Base-by-base conservation (phyloP, 331 rosid genomes). In the Malus hybrid region DNA sequence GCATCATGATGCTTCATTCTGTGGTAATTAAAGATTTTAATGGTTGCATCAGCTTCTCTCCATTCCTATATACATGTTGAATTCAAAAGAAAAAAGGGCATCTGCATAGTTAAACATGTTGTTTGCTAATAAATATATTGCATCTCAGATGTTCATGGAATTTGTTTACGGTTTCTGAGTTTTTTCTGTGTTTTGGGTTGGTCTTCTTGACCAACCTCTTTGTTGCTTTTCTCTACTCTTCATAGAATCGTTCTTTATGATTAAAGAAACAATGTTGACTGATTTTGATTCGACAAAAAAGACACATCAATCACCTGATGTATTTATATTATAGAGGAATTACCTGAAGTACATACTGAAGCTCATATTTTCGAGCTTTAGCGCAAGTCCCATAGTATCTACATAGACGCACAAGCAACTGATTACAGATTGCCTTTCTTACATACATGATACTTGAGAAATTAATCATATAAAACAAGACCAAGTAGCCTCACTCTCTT, bases 291-390 rank as follows among this genome's bases (percentile, higher is more conserved):
- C 0, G 44, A 31, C 68, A 19, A 32, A 18, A 28, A 48, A 42
- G 8, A 65, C 29, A 32, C 48, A 65, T 65, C 46, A 65, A 9
- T 32, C 78, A 86, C 92, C 46, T 94, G 93, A 71, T 88, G 95
- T 73, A 94, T 76, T 15, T 50, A 82, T 86, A 88, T 63, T 90
- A 4, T 64, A 15, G 22, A 13, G 27, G 15, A 57, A 33, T 55
- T 79, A 92, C 98, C 98, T 94, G 96, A 73, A 91, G 92, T 75
- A 94, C 80, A 80, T 85, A 90, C 44, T 91, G 90, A 83, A 94
- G 98, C 81, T 94, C 98, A 59, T 94, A 91, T 31, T 86, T 87
- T 75, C 97, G 85, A 36, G 79, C 80, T 80, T 92, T 92, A 7
- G 76, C 55, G 57, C 86, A 84, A 24, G 93, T 83, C 81, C 92